Conservation (phyloP, 2,329 filamentous ascomycete genomes). For the Gremmenia infestans region DNA sequence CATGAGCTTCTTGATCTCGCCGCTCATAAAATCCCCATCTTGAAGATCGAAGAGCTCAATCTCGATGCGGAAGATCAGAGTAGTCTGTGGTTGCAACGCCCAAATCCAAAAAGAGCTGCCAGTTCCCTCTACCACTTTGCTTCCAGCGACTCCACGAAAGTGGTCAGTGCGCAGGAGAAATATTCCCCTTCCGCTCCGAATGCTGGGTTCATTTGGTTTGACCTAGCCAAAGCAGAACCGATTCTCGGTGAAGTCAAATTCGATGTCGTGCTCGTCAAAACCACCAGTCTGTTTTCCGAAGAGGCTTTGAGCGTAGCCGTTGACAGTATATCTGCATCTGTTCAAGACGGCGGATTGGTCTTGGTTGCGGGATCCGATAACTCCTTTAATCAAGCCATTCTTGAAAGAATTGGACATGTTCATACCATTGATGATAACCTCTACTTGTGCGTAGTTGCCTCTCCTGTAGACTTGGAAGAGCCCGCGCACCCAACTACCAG, state of each 20-base stretch:
- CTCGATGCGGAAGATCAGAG: conserved; percentile 9
- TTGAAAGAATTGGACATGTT: too few relatives aligned
- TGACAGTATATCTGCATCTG: background rate
- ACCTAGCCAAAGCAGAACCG: background rate
- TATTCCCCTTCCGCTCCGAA: background rate
- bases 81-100: background rate
- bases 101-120: background rate
- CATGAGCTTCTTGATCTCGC: too few relatives aligned
- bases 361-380: background rate
- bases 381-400: background rate
- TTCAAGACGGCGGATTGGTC: background rate
- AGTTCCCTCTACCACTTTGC: background rate
- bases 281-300: background rate
- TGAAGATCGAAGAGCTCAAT: conserved; percentile 34
- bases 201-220: background rate
- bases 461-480: too few relatives aligned
- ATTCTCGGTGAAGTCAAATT: background rate
- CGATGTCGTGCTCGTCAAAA: background rate
- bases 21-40: conserved; percentile 34
- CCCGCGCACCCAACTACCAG: too few relatives aligned
- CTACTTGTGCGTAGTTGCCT: conserved; percentile 6
- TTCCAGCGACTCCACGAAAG: background rate
- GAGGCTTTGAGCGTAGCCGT: background rate
- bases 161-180: background rate
- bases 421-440: too few relatives aligned